Conservation (phyloP, 768 basidiomycete genomes). For the Roridomyces roridus region DNA sequence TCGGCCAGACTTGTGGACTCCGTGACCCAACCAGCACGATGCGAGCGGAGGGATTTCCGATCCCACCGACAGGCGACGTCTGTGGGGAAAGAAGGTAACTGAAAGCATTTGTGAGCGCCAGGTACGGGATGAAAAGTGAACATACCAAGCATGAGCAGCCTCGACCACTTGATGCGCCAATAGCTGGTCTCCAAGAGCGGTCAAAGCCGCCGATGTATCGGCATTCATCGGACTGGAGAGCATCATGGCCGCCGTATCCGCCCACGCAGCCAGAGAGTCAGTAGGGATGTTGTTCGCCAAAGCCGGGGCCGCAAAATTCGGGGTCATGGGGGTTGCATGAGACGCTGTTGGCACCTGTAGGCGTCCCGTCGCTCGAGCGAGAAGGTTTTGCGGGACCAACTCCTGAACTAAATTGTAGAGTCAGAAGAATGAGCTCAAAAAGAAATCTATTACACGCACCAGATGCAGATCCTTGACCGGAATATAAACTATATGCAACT, state of each 20-base stretch:
- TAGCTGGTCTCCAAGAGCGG: slow-evolving; percentile 87
- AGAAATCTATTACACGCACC: slow-evolving; percentile 50
- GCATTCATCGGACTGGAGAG: slow-evolving; percentile 69
- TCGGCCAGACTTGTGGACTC: slow-evolving; percentile 55
- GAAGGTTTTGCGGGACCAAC: slow-evolving; percentile 62
- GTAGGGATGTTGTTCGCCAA: slow-evolving; percentile 55
- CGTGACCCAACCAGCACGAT: slow-evolving; percentile 77
- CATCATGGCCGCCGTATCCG: slow-evolving; percentile 86
- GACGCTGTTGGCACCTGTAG: slow-evolving; percentile 45
- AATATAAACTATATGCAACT: slow-evolving; percentile 82
- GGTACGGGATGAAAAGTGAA: slow-evolving; percentile 6
- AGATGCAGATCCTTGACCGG: slow-evolving; percentile 80
- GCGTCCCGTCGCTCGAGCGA: slow-evolving; percentile 48
- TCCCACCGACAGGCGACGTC: slow-evolving; percentile 73
- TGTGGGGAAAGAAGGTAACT: slow-evolving; percentile 90
- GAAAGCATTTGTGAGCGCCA: no score
- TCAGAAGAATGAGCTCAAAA: slow-evolving; percentile 13
- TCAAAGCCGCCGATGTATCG: slow-evolving; percentile 77
- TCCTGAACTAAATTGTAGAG: slow-evolving; percentile 65
- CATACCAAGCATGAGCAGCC: slow-evolving; percentile 93
- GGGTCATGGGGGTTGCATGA: slow-evolving; percentile 63
- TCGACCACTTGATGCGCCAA: slow-evolving; percentile 72
- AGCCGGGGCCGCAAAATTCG: slow-evolving; percentile 60
- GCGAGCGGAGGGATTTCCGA: slow-evolving; percentile 70
- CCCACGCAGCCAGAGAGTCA: slow-evolving; percentile 79